Conservation (phyloP, 2,329 filamentous ascomycete species). For the Ramularia endophylla region DNA sequence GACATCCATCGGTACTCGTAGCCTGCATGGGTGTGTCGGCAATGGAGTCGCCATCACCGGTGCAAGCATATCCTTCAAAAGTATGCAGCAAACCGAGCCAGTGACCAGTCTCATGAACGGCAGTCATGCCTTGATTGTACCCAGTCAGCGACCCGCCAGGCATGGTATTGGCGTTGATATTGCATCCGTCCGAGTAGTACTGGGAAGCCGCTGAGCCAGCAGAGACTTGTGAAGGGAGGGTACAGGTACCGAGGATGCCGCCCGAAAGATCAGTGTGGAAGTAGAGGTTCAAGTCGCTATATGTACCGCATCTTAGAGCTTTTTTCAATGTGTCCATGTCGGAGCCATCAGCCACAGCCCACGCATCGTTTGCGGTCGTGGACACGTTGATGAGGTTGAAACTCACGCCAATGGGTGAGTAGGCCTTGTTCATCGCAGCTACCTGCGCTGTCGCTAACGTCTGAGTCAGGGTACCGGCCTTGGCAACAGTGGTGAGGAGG, state of each 20-base stretch:
- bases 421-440: constrained; percentile 37
- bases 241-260: constrained; percentile 50
- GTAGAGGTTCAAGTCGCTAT: constrained; percentile 53
- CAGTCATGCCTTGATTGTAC: constrained; percentile 45
- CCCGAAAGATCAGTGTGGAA: constrained; percentile 50
- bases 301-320: constrained; percentile 48
- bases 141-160: constrained; percentile 44
- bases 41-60: constrained; percentile 41
- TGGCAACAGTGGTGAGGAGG: constrained; percentile 36
- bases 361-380: constrained; percentile 49
- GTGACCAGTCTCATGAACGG: constrained; percentile 45
- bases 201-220: constrained; percentile 25
- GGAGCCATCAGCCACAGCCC: constrained; percentile 44
- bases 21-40: constrained; percentile 39
- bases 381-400: constrained; percentile 47
- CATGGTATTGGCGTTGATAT: constrained; percentile 52
- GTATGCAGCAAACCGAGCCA: constrained; percentile 44
- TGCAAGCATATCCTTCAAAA: constrained; percentile 42
- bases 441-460: constrained; percentile 36
- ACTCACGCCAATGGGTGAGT: constrained; percentile 46
- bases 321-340: constrained; percentile 49
- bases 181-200: constrained; percentile 52
- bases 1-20: constrained; percentile 51
- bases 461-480: constrained; percentile 35
- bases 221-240: constrained; percentile 38